Conservation (phyloP, 805 yeast genomes). For the Ogataea nakhonphanomensis region DNA sequence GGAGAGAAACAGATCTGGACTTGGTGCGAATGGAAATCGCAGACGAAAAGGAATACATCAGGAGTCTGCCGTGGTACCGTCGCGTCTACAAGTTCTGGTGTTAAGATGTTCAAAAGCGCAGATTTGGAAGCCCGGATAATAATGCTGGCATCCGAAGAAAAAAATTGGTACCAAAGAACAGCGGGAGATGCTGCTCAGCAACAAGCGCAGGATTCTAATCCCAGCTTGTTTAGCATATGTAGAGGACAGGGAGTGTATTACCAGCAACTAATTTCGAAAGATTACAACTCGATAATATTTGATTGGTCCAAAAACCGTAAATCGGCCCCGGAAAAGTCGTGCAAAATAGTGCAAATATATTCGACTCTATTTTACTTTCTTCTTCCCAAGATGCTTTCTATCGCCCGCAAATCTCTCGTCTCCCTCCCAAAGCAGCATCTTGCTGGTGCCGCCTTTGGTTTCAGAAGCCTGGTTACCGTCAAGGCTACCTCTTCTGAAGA, state of each 20-base stretch:
- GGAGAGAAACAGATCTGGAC: constrained; percentile 56
- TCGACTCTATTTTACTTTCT: constrained; percentile 2
- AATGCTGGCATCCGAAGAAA: not conserved
- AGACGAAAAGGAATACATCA: constrained; percentile 49
- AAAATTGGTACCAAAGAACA: too few relatives aligned
- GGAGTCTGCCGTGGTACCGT: constrained; percentile 41
- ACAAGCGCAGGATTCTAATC: too few relatives aligned
- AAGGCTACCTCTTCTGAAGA: constrained; percentile 60
- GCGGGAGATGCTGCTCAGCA: too few relatives aligned
- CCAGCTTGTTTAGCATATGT: too few relatives aligned
- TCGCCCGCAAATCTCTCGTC: constrained; percentile 22
- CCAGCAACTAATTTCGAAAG: not conserved
- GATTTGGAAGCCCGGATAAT: not conserved
- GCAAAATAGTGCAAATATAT: not conserved
- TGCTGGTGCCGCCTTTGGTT: constrained; percentile 13
- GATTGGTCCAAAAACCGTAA: constrained; percentile 3
- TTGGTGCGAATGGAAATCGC: constrained; percentile 49
- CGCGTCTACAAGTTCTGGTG: constrained; percentile 56
- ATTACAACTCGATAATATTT: constrained; percentile 2
- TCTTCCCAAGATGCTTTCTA: constrained; percentile 13
- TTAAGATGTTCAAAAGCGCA: constrained; percentile 18
- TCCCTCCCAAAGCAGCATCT: constrained; percentile 9
- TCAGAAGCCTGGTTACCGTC: constrained; percentile 39
- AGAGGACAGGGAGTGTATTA: too few relatives aligned
- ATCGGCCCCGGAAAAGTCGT: constrained; percentile 15